Conservation (phyloP, 495 filamentous ascomycete species). For the Aspergillus steynii region DNA sequence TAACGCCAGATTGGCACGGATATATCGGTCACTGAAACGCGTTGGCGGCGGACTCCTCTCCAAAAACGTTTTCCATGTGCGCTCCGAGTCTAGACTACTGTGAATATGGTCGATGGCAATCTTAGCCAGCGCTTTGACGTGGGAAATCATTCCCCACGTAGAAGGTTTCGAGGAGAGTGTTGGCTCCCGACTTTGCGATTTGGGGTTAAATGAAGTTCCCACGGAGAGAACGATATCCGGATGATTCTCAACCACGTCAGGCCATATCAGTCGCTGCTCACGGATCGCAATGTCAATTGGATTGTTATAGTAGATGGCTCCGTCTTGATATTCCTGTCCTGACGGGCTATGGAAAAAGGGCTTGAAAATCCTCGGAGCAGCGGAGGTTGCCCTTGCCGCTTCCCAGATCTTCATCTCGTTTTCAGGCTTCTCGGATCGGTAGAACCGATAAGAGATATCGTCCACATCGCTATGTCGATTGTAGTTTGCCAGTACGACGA, state of each 20-base stretch:
- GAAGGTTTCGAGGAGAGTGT: background rate
- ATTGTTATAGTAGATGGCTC: constrained; percentile 4
- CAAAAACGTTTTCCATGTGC: constrained; percentile 2
- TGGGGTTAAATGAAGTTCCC: background rate
- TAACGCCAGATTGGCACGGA: background rate
- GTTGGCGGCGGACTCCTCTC: background rate
- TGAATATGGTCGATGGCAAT: constrained; percentile 5
- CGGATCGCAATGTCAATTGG: background rate
- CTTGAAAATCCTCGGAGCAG: constrained; percentile 48
- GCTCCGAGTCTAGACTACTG: constrained; percentile 1
- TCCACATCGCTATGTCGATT: background rate
- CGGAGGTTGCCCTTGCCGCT: constrained; percentile 51
- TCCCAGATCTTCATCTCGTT: constrained; percentile 36
- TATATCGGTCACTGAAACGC: constrained; percentile 1
- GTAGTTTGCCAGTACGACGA: constrained; percentile 2
- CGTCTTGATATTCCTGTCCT: constrained; percentile 4
- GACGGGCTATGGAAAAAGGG: constrained; percentile 10
- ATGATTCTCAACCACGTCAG: background rate
- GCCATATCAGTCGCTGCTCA: constrained; percentile 3
- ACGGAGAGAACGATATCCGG: constrained; percentile 5
- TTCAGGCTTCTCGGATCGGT: constrained; percentile 5
- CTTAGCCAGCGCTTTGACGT: constrained; percentile 1
- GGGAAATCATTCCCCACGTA: background rate
- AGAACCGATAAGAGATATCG: background rate
- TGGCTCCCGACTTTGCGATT: background rate